Evolutionary conservation across 148 eudicot genomes (phyloP), one percentile per base, ranked within the genome.

Genomic region (Polygonum maritimum): DNA sequence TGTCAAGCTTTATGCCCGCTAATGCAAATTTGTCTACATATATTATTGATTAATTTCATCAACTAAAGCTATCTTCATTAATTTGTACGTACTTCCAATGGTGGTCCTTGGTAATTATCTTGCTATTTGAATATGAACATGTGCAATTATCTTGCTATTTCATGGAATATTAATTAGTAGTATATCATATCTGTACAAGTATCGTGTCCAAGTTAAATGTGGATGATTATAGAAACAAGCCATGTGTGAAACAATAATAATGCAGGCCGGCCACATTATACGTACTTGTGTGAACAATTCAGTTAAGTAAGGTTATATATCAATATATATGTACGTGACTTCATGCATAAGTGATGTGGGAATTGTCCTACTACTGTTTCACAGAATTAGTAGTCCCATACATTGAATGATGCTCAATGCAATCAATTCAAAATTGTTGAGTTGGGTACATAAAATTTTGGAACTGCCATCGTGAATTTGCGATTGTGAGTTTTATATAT

Each of bases 191-290:
- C 2, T 15, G 19, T 3, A 52, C 57, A 52, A 52, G 57, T 52
- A 52, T 5, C 57, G 19, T 52, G 21, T 52, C 57, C 57, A 52
- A 52, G 1, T 26, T 26, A 26, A 26, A 52, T 12, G 7, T 52
- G 16, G 57, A 55, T 55, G 62, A 31, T 48, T 2, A 5, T 22
- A 26, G 69, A 16, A 62, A 13, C 69, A 19, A 57, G 69, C 33
- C 69, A 62, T 62, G 69, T 31, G 69, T 62, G 69, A 62, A 55
- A 1, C 62, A 55, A 55, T 55, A 55, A 55, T 55, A 55, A 62
- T 62, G 69, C 12, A 62, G 69, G 69, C 38, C 13, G n/a, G n/a
- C n/a, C n/a, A n/a, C n/a, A n/a, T 62, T 15, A 12, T 1, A 26
- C 11, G 26, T 16, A 33, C 15, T 62, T 52, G 6, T 52, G 6